phyloP scores from a whole-genome alignment of 1,139 yeast genomes.

The Sugiyamaella neomexicana region DNA sequence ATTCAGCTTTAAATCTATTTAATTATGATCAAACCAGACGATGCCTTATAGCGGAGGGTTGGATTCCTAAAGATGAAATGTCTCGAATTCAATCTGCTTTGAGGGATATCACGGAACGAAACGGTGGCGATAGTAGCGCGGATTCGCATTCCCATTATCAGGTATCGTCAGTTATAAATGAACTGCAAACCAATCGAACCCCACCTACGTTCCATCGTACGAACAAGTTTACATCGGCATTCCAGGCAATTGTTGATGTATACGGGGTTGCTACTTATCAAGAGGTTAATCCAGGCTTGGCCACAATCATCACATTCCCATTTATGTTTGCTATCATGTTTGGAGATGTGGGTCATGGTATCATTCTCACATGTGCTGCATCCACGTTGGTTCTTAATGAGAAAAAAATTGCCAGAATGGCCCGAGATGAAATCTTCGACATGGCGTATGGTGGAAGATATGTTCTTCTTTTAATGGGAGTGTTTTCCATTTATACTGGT shows the following conservation, averaged over 20 bases:
- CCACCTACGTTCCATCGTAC: constrained; percentile 95
- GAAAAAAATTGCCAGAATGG: constrained; percentile 57
- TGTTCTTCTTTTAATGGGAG: constrained; percentile 85
- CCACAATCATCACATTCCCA: constrained; percentile 93
- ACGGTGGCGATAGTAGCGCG: constrained; percentile 47
- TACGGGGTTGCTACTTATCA: constrained; percentile 93
- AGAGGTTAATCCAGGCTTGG: constrained; percentile 94
- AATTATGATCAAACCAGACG: constrained; percentile 84
- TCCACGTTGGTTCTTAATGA: constrained; percentile 70
- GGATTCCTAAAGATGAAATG: constrained; percentile 73
- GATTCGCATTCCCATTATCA: constrained; percentile 5
- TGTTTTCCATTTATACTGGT: constrained; percentile 92
- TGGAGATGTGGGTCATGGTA: constrained; percentile 98
- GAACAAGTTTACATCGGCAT: constrained; percentile 87
- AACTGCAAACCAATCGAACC: constrained; percentile 72
- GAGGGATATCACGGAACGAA: constrained; percentile 56
- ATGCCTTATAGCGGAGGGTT: constrained; percentile 95
- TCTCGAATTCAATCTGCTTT: constrained; percentile 51
- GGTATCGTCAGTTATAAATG: constrained; percentile 77
- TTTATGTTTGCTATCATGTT: constrained; percentile 99
- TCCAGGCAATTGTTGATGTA: constrained; percentile 91
- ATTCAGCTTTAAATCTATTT: constrained; percentile 74
- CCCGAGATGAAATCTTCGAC: constrained; percentile 90
- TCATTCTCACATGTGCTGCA: constrained; percentile 74
- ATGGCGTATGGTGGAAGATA: constrained; percentile 96